Base-by-base conservation (phyloP, 805 yeast species). In the Schwanniomyces pseudopolymorphus region DNA sequence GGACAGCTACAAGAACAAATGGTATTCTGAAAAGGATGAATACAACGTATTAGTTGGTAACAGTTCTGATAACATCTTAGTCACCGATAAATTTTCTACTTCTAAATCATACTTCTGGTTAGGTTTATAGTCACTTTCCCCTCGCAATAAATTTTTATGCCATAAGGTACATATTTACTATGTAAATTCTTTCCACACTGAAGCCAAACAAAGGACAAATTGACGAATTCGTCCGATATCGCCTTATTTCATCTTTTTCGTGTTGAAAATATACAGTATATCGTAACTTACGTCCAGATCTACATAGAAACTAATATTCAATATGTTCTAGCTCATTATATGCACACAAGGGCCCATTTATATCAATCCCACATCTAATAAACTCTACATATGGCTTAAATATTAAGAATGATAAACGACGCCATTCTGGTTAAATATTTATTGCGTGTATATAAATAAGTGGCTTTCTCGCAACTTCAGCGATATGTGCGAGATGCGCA, bases 1-100 rank as follows among this genome's bases (percentile, higher is more conserved):
- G 64, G 79, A 83, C 49, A 79, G 69, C 43, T 70, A 70, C 52
- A 63, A 64, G 44, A 59, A 70, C 52, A 59, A 72, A 51, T 83
- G 87, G 87, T 64, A 71, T 44, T 62, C 72, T 16, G 81, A 78
- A 57, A 66, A 66, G 45, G 87, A 81, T 44, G 65, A 63, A 6
- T 83, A 81, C 61, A 63, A 67, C 14, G 76, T 77, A 9, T 63
- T 69, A 37, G 76, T 79, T 19, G 83, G 82, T 41, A 63, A 69
- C 51, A 57, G 64, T 43, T 61, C 67, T 3, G 69, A 64, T 44
- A 63, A 64, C 43, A 58, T 66, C 36, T 33, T 27, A 11, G 42
- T 54, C 20, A 50, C 44, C 9, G 61, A 50, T 14, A 44, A 44
- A 19, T 63, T 64, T 44, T 43, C 51, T 7, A 59, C 61, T 9